These are phyloP conservation scores for Thuja plicata DNA, from an alignment of 83 land plant genomes.

Conservation along the genomic window DNA sequence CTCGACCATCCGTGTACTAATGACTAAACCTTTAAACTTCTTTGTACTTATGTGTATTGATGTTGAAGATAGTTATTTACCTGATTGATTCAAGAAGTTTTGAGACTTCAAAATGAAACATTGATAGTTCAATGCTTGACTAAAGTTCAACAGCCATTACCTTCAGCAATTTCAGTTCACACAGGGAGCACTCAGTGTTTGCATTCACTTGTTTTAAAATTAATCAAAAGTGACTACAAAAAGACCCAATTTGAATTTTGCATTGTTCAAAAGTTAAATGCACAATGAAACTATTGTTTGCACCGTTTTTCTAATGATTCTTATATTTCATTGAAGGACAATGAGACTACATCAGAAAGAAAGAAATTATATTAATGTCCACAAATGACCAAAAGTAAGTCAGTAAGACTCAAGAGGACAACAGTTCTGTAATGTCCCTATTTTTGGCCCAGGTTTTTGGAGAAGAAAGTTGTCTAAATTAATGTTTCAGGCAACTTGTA, in stretches of 20 bases:
- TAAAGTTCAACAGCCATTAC: background rate
- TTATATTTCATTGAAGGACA: background rate
- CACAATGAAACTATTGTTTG: background rate
- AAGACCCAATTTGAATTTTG: background rate
- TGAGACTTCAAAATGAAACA: background rate
- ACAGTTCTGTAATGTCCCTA: too few relatives aligned
- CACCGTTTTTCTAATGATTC: background rate
- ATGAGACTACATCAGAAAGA: background rate
- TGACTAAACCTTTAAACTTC: constrained; percentile 1
- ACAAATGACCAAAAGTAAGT: too few relatives aligned
- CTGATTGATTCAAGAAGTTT: background rate
- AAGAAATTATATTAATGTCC: too few relatives aligned
- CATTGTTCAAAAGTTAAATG: background rate
- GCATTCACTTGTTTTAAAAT: background rate
- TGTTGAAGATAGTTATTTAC: background rate
- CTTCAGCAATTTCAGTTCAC: background rate
- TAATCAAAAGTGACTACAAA: background rate
- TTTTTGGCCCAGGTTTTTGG: too few relatives aligned
- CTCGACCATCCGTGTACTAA: constrained; percentile 79
- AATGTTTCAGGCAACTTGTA: too few relatives aligned
- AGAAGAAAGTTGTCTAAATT: too few relatives aligned
- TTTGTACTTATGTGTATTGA: background rate
- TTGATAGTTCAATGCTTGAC: background rate
- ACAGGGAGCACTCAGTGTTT: background rate
- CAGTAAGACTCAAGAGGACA: too few relatives aligned